A percentile compares a stretch with the other conserved stretches of the same genome.
Evolutionary conservation across 2,329 filamentous ascomycete species (phyloP).

Genomic region (Fusarium dlaminii): DNA sequence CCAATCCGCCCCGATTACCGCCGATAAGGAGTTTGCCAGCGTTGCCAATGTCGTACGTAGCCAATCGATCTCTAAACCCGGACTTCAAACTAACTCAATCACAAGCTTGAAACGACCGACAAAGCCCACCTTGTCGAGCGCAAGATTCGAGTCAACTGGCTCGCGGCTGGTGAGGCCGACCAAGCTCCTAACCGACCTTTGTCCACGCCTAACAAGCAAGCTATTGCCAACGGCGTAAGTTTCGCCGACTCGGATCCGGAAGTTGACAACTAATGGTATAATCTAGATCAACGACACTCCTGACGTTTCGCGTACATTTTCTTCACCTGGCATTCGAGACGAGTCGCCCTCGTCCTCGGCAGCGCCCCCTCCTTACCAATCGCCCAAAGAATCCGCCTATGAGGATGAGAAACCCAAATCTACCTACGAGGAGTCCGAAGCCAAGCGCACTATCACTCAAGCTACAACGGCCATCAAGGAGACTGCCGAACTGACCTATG

Average conservation of each 20-base stretch:
- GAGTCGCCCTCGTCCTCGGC: constrained; percentile 46
- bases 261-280: constrained; percentile 16
- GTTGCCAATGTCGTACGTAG: constrained; percentile 79
- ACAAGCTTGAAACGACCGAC: constrained; percentile 79
- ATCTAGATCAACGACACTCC: constrained; percentile 54
- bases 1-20: constrained; percentile 85
- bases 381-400: constrained; percentile 46
- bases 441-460: constrained; percentile 46
- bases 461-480: constrained; percentile 61
- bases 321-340: constrained; percentile 54
- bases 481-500: constrained; percentile 52
- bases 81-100: constrained; percentile 4
- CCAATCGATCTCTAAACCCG: background rate
- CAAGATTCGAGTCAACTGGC: constrained; percentile 93
- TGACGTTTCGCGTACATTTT: constrained; percentile 55
- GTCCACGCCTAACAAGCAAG: constrained; percentile 55
- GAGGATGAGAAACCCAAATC: constrained; percentile 40
- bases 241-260: background rate
- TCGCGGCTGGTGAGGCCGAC: constrained; percentile 64
- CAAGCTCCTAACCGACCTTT: constrained; percentile 37
- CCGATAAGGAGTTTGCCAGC: constrained; percentile 84
- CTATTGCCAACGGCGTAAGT: constrained; percentile 54
- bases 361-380: constrained; percentile 49
- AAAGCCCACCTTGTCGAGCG: constrained; percentile 87
- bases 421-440: constrained; percentile 40